A percentile compares a stretch with the other conserved stretches of the same genome.
phyloP scores from a whole-genome alignment of 139 green algal genomes.

The Tetratostichococcus sp. region DNA sequence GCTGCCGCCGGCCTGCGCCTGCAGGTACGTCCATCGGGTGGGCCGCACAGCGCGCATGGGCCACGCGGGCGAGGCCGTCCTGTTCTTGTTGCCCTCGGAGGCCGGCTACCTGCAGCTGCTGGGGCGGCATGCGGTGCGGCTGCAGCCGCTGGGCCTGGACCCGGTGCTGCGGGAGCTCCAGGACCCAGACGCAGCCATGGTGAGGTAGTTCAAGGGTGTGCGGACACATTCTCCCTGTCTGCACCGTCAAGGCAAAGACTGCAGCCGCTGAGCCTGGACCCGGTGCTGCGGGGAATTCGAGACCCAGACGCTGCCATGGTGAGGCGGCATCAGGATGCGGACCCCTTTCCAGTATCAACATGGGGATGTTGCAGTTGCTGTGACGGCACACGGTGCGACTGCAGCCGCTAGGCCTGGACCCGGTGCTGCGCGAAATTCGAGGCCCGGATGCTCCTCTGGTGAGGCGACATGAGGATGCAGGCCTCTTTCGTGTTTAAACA shows the following conservation, averaged over 20 bases:
- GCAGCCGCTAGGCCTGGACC: constrained; percentile 7
- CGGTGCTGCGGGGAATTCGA: constrained; percentile 19
- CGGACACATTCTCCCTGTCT: too few relatives aligned
- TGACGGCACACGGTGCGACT: constrained; percentile 32
- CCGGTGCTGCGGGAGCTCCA: constrained; percentile 22
- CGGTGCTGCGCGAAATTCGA: constrained; percentile 20
- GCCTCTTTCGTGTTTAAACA: too few relatives aligned
- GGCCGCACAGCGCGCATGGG: constrained; percentile 88
- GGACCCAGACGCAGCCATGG: neutral
- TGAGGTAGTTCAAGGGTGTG: too few relatives aligned
- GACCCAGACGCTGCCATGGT: too few relatives aligned
- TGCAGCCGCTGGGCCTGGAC: constrained; percentile 12
- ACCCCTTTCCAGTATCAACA: too few relatives aligned
- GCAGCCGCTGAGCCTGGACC: constrained; percentile 8
- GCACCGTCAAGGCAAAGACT: too few relatives aligned
- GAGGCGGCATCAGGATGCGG: too few relatives aligned
- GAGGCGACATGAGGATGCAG: too few relatives aligned
- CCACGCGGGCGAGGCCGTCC: constrained; percentile 65
- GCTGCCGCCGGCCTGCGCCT: neutral
- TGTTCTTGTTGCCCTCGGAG: constrained; percentile 87
- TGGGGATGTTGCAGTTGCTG: constrained; percentile 72
- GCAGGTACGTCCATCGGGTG: constrained; percentile 76
- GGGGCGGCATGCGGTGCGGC: constrained; percentile 31
- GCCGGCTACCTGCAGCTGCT: constrained; percentile 74
- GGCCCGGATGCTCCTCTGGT: too few relatives aligned